A percentile compares a stretch with the other conserved stretches of the same genome.
Conservation (phyloP, 306 rosid genomes). For the Cucurbita maxima region DNA sequence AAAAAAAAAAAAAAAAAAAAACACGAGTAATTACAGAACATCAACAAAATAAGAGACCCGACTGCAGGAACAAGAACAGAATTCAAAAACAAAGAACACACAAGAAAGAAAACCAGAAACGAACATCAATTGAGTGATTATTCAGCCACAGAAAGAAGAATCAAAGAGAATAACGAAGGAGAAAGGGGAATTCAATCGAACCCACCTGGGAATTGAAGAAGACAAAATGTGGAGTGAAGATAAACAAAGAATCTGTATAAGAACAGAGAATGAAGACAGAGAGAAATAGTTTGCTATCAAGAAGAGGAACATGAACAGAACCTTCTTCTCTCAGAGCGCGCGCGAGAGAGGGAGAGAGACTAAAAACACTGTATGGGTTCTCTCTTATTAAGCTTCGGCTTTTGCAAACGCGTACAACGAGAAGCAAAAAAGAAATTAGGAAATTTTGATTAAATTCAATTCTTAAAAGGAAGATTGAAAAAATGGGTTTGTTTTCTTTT, state of each 20-base stretch:
- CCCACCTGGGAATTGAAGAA: slow-evolving; percentile 17
- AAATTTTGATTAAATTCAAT: background rate
- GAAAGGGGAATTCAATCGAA: background rate
- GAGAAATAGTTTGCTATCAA: slow-evolving; percentile 6
- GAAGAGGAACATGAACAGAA: slow-evolving; percentile 20
- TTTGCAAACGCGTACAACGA: background rate
- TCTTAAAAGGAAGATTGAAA: background rate
- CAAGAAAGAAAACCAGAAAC: background rate
- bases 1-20: background rate
- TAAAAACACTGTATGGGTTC: background rate
- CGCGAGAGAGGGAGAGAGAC: background rate
- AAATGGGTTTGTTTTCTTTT: background rate
- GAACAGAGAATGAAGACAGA: background rate
- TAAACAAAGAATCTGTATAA: slow-evolving; percentile 5
- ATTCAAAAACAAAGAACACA: background rate
- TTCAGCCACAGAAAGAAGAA: background rate
- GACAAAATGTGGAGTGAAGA: background rate
- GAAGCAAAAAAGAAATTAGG: background rate
- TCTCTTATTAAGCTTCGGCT: background rate
- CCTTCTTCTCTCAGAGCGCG: slow-evolving; percentile 10
- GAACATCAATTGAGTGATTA: background rate
- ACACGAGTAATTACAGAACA: background rate
- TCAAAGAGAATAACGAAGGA: background rate
- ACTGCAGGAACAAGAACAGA: background rate
- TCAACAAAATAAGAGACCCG: background rate